Conservation (phyloP, 2,329 filamentous ascomycete genomes). For the Rutstroemia sp. region DNA sequence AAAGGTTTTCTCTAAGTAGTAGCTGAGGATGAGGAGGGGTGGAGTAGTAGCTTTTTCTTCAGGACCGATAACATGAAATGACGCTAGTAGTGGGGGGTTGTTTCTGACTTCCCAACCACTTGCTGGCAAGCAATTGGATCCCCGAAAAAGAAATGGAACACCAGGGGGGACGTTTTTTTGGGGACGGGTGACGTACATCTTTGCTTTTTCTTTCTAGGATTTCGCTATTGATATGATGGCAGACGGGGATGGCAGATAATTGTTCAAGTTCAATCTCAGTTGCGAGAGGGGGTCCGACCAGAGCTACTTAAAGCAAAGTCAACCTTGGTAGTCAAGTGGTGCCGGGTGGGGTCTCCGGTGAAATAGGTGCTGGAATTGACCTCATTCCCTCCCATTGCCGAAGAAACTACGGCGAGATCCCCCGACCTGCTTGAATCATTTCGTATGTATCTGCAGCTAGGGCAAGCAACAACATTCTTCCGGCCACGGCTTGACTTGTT, state of each 20-base stretch:
- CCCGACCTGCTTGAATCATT: background rate
- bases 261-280: background rate
- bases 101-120: constrained; percentile 6
- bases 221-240: too few species aligned
- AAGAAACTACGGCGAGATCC: constrained; percentile 8
- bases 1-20: constrained; percentile 9
- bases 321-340: background rate
- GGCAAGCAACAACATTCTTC: constrained; percentile 1
- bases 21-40: background rate
- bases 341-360: constrained; percentile 5
- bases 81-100: constrained; percentile 18
- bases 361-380: constrained; percentile 2
- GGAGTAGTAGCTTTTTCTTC: constrained; percentile 8
- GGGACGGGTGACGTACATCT: constrained; percentile 1
- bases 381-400: background rate
- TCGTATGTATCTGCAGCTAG: background rate
- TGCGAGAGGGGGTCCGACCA: background rate
- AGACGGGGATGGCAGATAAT: too few species aligned
- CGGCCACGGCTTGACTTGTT: background rate
- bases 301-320: background rate
- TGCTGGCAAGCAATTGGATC: constrained; percentile 1
- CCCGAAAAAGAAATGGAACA: constrained; percentile 3
- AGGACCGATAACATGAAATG: constrained; percentile 16
- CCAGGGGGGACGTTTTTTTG: background rate
- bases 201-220: background rate